Evolutionary conservation across 2,329 filamentous ascomycete species (phyloP), one percentile per base, ranked within the genome.

Genomic region (Ophiostoma pallidulum): DNA sequence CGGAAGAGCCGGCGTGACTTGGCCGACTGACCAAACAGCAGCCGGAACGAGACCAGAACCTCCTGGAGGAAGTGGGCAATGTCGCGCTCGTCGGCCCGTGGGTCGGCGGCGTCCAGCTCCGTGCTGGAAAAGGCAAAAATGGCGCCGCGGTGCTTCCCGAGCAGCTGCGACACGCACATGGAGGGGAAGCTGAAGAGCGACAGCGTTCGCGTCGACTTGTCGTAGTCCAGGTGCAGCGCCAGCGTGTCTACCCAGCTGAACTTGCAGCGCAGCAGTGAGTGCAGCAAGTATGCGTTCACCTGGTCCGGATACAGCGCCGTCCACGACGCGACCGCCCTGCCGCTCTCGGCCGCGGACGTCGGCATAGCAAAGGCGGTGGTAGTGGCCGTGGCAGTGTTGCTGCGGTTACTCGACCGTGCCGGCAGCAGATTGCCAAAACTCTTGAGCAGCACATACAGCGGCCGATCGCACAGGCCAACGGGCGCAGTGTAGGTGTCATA

Each of bases 111-210:
- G 19, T 28, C 24, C 5, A 40, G 5, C 38, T 24, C 20, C 4
- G 14, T 4, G 38, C 38, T 40, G 22, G 38, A 16, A 28, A 40
- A 40, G n/a, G 38, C 38, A 28, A 40, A 40, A 20, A 28, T 28
- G 38, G 38, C 38, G 10, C 24, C 24, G 24, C 24, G 8, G 18
- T 16, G 16, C 10, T 4, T 13, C 8, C 38, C 4, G n/a, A n/a
- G n/a, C 20, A 53, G 42, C 22, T 45, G 56, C 18, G 43, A 45
- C 5, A 53, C 14, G 31, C 56, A 58, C 39, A 58, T 58, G 7
- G 56, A 56, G 12, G 57, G 56, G 44, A 57, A 56, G 8, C 57
- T 53, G 45, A 53, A 59, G 12, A 58, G n/a, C 22, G 49, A 59
- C n/a, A 60, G 39, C 5, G 42, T 52, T 10, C 49, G 44, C 18